Percentiles rank a stretch among this genome's conserved stretches.
Conservation (phyloP, 148 eudicot species). For the Rhododendron mucronatum region DNA sequence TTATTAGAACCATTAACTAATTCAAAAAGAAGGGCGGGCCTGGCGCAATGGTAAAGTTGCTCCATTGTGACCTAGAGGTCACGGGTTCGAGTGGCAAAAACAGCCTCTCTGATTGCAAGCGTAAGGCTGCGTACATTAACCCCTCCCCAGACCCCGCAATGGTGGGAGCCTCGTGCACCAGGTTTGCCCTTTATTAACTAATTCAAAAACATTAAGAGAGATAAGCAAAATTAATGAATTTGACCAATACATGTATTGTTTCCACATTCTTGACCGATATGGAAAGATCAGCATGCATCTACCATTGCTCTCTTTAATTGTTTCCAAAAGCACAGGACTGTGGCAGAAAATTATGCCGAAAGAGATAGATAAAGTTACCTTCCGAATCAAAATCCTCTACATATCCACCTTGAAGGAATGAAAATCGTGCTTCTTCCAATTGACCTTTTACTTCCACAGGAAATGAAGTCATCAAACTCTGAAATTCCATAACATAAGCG, state of each 20-base stretch:
- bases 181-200: neutral
- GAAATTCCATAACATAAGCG: constrained; percentile 63
- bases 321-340: neutral
- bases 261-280: neutral
- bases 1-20: neutral
- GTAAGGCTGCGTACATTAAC: no score
- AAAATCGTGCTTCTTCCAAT: constrained; percentile 71
- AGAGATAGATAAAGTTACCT: constrained; percentile 29
- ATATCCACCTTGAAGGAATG: constrained; percentile 84
- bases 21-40: neutral
- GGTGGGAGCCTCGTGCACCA: no score
- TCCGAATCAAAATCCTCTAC: constrained; percentile 51
- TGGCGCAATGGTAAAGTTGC: no score
- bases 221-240: neutral
- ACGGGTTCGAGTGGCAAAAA: no score
- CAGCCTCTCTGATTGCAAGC: no score
- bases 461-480: constrained; percentile 48
- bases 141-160: no score
- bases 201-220: neutral
- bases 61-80: no score
- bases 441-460: constrained; percentile 23
- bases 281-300: neutral
- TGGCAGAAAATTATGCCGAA: neutral
- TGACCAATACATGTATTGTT: neutral
- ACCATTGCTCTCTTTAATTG: neutral